phyloP scores from a whole-genome alignment of 2,329 filamentous ascomycete species.

The Paramyrothecium roridum region DNA sequence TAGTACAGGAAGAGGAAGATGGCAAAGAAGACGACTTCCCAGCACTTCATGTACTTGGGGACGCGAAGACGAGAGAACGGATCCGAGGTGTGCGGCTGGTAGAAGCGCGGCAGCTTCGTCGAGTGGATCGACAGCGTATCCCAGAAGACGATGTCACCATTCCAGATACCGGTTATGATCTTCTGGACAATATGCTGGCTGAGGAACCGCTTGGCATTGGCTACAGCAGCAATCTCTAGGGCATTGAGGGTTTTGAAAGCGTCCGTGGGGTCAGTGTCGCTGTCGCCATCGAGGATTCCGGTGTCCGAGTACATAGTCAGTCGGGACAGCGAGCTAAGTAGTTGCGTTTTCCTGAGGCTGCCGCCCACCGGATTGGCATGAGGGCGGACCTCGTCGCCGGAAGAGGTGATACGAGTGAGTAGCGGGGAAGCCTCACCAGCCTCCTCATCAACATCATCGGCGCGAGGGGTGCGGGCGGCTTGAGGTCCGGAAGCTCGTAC shows the following conservation, averaged over 20 bases:
- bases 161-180: conserved; percentile 82
- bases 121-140: conserved; percentile 70
- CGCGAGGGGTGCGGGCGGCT: conserved; percentile 12
- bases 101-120: conserved; percentile 72
- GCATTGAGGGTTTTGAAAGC: conserved; percentile 80
- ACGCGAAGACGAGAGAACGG: conserved; percentile 74
- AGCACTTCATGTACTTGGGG: conserved; percentile 79
- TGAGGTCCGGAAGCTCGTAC: conserved; percentile 61
- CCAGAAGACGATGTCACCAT: conserved; percentile 86
- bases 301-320: conserved; percentile 40
- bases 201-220: conserved; percentile 79
- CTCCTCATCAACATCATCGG: conserved; percentile 31
- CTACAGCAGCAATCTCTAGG: conserved; percentile 80
- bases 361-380: conserved; percentile 29
- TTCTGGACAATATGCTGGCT: conserved; percentile 78
- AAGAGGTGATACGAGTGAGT: conserved; percentile 30
- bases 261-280: conserved; percentile 61
- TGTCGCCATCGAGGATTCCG: conserved; percentile 28
- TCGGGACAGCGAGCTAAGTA: conserved; percentile 53
- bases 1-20: conserved; percentile 80
- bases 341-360: conserved; percentile 41
- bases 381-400: conserved; percentile 13
- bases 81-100: conserved; percentile 65
- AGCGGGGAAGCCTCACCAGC: conserved; percentile 47
- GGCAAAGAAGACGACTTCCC: conserved; percentile 78